Evolutionary conservation across 345 rosid species (phyloP).

Genomic region (Sonneratia caseolaris): DNA sequence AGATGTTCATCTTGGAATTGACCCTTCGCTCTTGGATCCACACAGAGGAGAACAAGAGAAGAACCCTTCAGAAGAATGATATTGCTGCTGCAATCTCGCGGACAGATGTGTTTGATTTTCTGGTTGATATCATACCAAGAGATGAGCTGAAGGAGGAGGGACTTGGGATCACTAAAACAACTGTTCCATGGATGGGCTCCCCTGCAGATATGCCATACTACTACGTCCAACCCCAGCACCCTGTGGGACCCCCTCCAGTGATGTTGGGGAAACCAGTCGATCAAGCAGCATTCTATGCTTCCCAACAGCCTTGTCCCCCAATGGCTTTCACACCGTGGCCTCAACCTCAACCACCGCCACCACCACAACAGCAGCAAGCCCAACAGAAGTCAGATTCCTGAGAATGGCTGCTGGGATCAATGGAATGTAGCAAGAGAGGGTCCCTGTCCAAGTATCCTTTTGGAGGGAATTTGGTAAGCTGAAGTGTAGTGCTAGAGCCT

Average conservation of each 20-base stretch:
- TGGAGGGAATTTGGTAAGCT: neutral
- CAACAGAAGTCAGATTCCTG: conserved; percentile 1
- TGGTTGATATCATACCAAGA: conserved; percentile 38
- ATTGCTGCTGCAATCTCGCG: conserved; percentile 37
- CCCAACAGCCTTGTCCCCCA: conserved; percentile 27
- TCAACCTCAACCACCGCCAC: conserved; percentile 12
- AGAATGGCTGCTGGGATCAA: neutral
- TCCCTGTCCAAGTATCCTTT: neutral
- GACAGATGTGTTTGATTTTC: conserved; percentile 34
- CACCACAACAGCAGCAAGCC: neutral
- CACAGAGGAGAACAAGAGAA: conserved; percentile 36
- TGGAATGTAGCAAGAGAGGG: neutral
- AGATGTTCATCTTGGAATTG: conserved; percentile 37
- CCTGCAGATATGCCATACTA: conserved; percentile 34
- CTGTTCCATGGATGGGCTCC: conserved; percentile 26
- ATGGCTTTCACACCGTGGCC: conserved; percentile 29
- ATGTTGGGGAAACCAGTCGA: conserved; percentile 32
- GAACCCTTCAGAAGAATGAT: conserved; percentile 36
- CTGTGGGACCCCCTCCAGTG: conserved; percentile 25
- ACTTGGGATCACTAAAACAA: conserved; percentile 26
- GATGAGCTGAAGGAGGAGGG: conserved; percentile 41
- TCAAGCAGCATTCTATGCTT: conserved; percentile 22
- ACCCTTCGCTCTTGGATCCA: conserved; percentile 38
- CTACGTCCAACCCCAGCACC: conserved; percentile 27
- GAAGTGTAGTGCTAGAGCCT: neutral